Percentiles rank a stretch among this genome's conserved stretches.
Evolutionary conservation across 768 basidiomycete genomes (phyloP).

Genomic region (Boletus edulis): DNA sequence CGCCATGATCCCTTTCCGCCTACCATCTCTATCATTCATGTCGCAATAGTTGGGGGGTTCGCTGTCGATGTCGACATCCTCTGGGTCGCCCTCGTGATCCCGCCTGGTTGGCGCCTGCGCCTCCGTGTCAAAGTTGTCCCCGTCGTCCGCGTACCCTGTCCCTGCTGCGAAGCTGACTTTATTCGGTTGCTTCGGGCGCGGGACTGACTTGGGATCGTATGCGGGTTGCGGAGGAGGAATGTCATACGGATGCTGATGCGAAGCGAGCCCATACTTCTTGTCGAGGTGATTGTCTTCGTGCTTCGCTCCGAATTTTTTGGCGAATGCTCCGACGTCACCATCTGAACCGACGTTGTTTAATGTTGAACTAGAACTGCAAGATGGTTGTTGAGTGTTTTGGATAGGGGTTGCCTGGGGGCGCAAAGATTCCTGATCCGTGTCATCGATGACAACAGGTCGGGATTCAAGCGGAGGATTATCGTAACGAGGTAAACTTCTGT

Average conservation of each 20-base stretch:
- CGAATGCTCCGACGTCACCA: conserved; percentile 16
- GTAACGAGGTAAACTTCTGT: neutral
- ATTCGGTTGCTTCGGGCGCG: conserved; percentile 16
- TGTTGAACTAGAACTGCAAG: conserved; percentile 39
- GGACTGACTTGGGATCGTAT: conserved; percentile 28
- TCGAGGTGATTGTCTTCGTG: conserved; percentile 26
- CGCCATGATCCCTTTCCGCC: conserved; percentile 25
- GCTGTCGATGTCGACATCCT: conserved; percentile 13
- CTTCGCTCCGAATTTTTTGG: conserved; percentile 11
- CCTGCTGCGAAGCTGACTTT: conserved; percentile 42
- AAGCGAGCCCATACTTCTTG: conserved; percentile 48
- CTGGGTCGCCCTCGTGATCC: conserved; percentile 15
- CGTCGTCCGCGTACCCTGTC: conserved; percentile 13
- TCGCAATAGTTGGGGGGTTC: conserved; percentile 13
- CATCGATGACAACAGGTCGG: conserved; percentile 1
- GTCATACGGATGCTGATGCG: conserved; percentile 60
- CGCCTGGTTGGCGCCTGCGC: conserved; percentile 14
- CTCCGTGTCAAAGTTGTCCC: conserved; percentile 21
- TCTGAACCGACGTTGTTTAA: conserved; percentile 27
- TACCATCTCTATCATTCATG: conserved; percentile 24
- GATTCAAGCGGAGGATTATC: neutral
- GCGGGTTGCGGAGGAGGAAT: conserved; percentile 51
- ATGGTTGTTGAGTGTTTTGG: conserved; percentile 28
- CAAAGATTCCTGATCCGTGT: neutral
- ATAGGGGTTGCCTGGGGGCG: conserved; percentile 19